A percentile compares a stretch with the other conserved stretches of the same genome.
These are phyloP conservation scores for Trichosporon coremiiforme DNA, from an alignment of 1,284 basidiomycete genomes.

Conservation along the genomic window DNA sequence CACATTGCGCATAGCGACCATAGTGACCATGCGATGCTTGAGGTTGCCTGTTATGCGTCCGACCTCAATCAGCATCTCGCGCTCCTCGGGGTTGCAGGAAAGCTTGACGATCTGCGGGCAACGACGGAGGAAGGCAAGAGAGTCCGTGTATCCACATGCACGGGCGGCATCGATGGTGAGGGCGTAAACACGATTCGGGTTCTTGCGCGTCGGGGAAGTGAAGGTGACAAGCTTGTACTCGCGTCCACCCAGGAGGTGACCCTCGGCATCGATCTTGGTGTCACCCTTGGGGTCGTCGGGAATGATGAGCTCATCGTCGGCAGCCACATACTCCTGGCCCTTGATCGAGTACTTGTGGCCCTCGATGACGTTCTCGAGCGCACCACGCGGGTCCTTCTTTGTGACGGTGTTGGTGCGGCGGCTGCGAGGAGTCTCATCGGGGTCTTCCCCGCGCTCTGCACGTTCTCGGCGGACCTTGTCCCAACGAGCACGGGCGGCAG, in stretches of 20 bases:
- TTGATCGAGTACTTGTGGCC: slow-evolving; percentile 59
- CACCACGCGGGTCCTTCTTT: slow-evolving; percentile 33
- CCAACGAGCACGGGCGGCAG: slow-evolving; percentile 53
- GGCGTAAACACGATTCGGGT: slow-evolving; percentile 85
- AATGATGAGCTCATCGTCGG: slow-evolving; percentile 84
- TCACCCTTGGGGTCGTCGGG: slow-evolving; percentile 84
- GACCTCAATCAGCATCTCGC: slow-evolving; percentile 83
- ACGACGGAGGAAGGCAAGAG: slow-evolving; percentile 91
- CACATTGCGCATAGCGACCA: slow-evolving; percentile 87
- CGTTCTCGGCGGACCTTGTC: slow-evolving; percentile 49
- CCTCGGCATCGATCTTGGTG: slow-evolving; percentile 83
- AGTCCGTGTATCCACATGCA: slow-evolving; percentile 92
- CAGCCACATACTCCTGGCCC: slow-evolving; percentile 73
- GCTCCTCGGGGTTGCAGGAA: slow-evolving; percentile 80
- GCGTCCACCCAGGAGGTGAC: slow-evolving; percentile 80
- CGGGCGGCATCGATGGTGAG: slow-evolving; percentile 96
- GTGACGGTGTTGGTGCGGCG: slow-evolving; percentile 18
- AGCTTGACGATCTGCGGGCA: slow-evolving; percentile 88
- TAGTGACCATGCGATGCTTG: slow-evolving; percentile 86
- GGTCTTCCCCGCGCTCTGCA: slow-evolving; percentile 49
- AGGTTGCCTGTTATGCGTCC: slow-evolving; percentile 86
- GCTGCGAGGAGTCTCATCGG: slow-evolving; percentile 33
- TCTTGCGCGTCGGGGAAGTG: slow-evolving; percentile 69
- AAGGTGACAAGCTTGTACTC: slow-evolving; percentile 88
- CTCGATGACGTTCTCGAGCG: slow-evolving; percentile 37